These are phyloP conservation scores for Ananas comosus DNA, from an alignment of 176 grass and related monocot genomes.

Conservation along the genomic window DNA sequence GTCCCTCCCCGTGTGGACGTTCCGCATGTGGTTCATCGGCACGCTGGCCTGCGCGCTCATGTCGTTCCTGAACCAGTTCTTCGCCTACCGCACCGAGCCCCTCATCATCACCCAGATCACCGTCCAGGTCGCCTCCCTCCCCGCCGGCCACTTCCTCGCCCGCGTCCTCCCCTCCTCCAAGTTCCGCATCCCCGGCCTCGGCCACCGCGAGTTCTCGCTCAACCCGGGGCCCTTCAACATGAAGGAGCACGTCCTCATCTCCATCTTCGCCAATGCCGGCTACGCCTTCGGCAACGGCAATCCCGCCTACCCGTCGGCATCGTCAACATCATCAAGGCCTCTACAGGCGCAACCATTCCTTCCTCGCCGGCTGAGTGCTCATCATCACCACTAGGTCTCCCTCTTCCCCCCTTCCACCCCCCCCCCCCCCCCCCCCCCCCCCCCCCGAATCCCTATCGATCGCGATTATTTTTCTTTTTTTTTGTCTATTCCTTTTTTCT, in stretches of 20 bases:
- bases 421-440: no score
- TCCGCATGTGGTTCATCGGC: slow-evolving; percentile 71
- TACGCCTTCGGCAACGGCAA: slow-evolving; percentile 52
- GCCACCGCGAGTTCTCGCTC: slow-evolving; percentile 32
- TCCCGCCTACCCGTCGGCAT: slow-evolving; percentile 52
- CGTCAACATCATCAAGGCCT: slow-evolving; percentile 57
- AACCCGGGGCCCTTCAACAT: slow-evolving; percentile 74
- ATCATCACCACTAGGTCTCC: slow-evolving; percentile 50
- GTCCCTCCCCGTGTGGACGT: slow-evolving; percentile 57
- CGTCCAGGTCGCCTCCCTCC: slow-evolving; percentile 55
- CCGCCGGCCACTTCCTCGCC: slow-evolving; percentile 47
- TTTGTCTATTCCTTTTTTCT: not conserved
- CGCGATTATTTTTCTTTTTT: not conserved
- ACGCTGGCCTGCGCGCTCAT: slow-evolving; percentile 43
- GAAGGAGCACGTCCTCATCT: slow-evolving; percentile 69
- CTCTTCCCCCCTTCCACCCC: no score
- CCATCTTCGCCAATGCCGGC: slow-evolving; percentile 66
- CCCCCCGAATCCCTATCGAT: no score
- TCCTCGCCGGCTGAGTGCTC: slow-evolving; percentile 39
- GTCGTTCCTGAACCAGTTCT: slow-evolving; percentile 80
- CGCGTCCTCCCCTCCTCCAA: slow-evolving; percentile 24
- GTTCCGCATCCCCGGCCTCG: slow-evolving; percentile 24
- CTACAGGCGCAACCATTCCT: slow-evolving; percentile 49
- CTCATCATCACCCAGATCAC: slow-evolving; percentile 62
- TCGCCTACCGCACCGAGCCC: slow-evolving; percentile 58